Evolutionary conservation across 768 basidiomycete species (phyloP), one percentile per base, ranked within the genome.

Genomic region (Steccherinum ochraceum): DNA sequence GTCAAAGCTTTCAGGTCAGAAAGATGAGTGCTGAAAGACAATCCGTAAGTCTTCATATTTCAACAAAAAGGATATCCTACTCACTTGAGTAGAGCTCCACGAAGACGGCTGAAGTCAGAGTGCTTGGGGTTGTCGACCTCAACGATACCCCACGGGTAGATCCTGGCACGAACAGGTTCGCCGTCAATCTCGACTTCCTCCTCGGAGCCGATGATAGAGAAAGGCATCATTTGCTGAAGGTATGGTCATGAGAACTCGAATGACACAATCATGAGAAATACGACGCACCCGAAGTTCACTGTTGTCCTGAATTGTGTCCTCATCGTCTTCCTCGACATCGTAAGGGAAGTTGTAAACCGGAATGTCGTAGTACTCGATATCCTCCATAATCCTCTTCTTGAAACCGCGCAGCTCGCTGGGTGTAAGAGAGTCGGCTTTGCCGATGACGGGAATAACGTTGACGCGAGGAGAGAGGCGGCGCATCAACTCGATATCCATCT

Each of bases 331-430:
- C 68, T 99, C 96, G 5, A 95, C 86, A 59, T 98, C 96, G 66
- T 97, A 99, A 0, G 96, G 96, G 79, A 99, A 99, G 74, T 98
- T 98, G 77, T 98, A 98, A 39, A 98, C 87, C 3, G 96, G 96
- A 59, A 99, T 98, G 57, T 88, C 86, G 63, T 97, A 97, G 74
- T 98, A 81, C 62, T 97, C 95, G 59, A 99, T 99, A 65, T 99
- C 96, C 69, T 99, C 95, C 95, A 98, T 99, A 62, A 99, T 84
- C 67, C 96, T 77, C 70, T 93, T 93, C 78, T 95, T 99, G 83
- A 99, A 99, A 11, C 86, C 93, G 49, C 81, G 81, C 49, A 98
- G 82, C 66, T 98, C 96, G 54, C 79, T 83, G 2, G 93, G 93
- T 11, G 95, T 99, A 65, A 99, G 72, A 13, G 92, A 84, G 67